Conservation (phyloP, 176 grass and related monocot genomes). For the Musa beccarii region DNA sequence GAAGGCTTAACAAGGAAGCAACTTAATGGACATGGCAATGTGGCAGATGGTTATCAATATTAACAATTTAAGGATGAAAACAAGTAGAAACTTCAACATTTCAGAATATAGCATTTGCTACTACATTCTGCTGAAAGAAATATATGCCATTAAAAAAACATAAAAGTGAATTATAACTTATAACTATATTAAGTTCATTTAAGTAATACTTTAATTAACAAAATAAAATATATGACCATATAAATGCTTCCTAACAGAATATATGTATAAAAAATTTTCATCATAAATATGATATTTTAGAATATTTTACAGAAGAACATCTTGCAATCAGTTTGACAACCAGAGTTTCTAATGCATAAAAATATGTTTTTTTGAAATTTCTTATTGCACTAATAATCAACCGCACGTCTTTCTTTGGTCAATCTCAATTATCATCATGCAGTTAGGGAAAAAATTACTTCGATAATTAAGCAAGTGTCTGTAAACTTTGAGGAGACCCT, state of each 20-base stretch:
- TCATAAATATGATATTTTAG: background rate
- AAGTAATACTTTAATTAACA: background rate
- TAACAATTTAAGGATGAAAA: too few relatives aligned
- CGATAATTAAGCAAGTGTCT: slow-evolving; percentile 87
- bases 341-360: background rate
- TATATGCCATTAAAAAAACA: too few relatives aligned
- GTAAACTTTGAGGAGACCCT: slow-evolving; percentile 90
- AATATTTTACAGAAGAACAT: background rate
- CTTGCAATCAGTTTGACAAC: background rate
- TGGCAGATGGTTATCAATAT: too few relatives aligned
- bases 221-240: background rate
- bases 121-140: too few relatives aligned
- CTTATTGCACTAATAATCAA: background rate
- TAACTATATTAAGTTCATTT: background rate
- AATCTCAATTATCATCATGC: slow-evolving; percentile 16
- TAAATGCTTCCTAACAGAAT: background rate
- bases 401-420: background rate
- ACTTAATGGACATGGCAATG: too few relatives aligned
- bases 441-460: slow-evolving; percentile 46
- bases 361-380: background rate
- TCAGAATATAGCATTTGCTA: too few relatives aligned
- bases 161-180: too few relatives aligned
- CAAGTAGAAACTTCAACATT: too few relatives aligned
- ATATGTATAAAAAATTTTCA: background rate
- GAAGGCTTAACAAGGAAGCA: background rate